Evolutionary conservation across 129 eudicot species (phyloP).

Genomic region (Silybum marianum): DNA sequence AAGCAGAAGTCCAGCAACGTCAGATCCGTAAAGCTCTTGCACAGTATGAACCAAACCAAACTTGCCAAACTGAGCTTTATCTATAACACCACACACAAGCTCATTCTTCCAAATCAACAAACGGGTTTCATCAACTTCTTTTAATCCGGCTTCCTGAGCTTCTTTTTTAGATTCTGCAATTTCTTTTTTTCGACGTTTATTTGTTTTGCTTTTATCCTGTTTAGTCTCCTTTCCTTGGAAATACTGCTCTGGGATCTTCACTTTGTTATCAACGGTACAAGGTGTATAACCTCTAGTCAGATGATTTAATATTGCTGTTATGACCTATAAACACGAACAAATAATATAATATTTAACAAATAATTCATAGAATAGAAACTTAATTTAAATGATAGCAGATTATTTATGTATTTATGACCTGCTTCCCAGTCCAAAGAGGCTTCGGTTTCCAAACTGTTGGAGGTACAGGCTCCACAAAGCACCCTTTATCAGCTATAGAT

Average conservation of each 20-base stretch:
- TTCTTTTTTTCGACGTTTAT: constrained; percentile 35
- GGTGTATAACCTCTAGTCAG: constrained; percentile 72
- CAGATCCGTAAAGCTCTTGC: constrained; percentile 88
- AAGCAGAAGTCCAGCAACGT: constrained; percentile 77
- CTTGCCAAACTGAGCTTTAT: constrained; percentile 99
- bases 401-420: constrained; percentile 41
- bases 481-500: constrained; percentile 51
- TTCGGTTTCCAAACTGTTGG: constrained; percentile 83
- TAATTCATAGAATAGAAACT: constrained; percentile 1
- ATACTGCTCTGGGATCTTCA: constrained; percentile 68
- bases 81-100: constrained; percentile 93
- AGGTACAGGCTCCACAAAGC: constrained; percentile 51
- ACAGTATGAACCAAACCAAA: constrained; percentile 94
- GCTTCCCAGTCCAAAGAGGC: constrained; percentile 96
- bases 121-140: constrained; percentile 63
- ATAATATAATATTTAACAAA: not conserved
- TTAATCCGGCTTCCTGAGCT: constrained; percentile 16
- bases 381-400: not conserved
- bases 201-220: constrained; percentile 31
- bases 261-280: constrained; percentile 79
- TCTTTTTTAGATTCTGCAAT: constrained; percentile 42
- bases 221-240: constrained; percentile 48
- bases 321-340: constrained; percentile 55
- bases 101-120: constrained; percentile 79
- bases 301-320: constrained; percentile 82